Conservation (phyloP, 2,329 filamentous ascomycete genomes). For the Ilyonectria mors-panacis region DNA sequence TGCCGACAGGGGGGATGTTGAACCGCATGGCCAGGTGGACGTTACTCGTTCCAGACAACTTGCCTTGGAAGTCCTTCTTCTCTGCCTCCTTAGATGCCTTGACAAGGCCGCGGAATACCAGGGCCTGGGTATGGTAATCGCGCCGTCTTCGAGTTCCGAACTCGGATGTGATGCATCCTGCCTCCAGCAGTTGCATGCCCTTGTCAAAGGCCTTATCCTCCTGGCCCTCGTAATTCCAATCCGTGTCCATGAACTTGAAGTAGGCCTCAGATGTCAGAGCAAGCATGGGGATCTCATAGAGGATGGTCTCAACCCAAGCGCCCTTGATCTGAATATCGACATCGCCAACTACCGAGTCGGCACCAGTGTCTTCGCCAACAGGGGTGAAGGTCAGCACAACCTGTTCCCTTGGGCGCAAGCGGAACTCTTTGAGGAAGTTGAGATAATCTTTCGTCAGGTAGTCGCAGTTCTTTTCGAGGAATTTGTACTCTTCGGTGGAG, state of each 20-base stretch:
- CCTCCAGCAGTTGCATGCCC: conserved; percentile 81
- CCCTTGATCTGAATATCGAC: conserved; percentile 84
- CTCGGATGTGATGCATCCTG: conserved; percentile 91
- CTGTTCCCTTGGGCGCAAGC: conserved; percentile 85
- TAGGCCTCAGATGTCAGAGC: conserved; percentile 96
- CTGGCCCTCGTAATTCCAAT: conserved; percentile 92
- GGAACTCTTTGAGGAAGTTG: conserved; percentile 85
- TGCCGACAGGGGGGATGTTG: conserved; percentile 86
- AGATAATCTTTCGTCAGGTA: conserved; percentile 87
- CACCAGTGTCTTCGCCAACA: conserved; percentile 69
- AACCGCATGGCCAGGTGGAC: conserved; percentile 98
- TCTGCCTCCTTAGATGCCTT: conserved; percentile 81
- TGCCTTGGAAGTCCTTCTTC: conserved; percentile 76
- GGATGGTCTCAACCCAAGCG: conserved; percentile 92
- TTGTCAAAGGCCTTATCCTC: conserved; percentile 88
- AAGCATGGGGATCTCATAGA: conserved; percentile 96
- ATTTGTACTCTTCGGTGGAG: conserved; percentile 83
- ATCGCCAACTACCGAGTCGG: conserved; percentile 79
- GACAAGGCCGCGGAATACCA: conserved; percentile 90
- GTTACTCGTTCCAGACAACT: conserved; percentile 91
- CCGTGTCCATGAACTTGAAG: conserved; percentile 94
- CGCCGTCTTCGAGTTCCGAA: conserved; percentile 91
- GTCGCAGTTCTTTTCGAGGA: conserved; percentile 82
- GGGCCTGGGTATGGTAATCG: conserved; percentile 94
- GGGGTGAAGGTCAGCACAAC: conserved; percentile 78